Conservation (phyloP, 768 basidiomycete genomes). For the Russula vinacea region DNA sequence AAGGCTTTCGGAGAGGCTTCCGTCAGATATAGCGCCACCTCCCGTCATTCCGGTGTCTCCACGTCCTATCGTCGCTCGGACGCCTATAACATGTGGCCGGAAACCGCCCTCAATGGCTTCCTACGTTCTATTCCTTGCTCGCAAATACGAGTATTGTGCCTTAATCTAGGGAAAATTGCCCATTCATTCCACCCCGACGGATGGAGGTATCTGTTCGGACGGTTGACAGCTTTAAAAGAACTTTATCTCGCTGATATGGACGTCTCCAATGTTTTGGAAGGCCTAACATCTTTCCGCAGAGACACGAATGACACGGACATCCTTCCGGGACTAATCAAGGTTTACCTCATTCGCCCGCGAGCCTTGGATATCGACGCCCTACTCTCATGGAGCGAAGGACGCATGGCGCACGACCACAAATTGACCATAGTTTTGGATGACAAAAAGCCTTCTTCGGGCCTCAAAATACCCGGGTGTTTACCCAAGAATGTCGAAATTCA, state of each 20-base stretch:
- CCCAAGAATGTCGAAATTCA: constrained; percentile 21
- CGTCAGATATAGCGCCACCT: constrained; percentile 27
- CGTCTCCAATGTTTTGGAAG: constrained; percentile 17
- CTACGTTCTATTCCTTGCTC: constrained; percentile 23
- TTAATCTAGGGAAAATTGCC: constrained; percentile 16
- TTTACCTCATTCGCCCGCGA: constrained; percentile 23
- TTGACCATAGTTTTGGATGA: constrained; percentile 19
- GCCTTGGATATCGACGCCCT: constrained; percentile 19
- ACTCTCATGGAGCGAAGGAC: constrained; percentile 16
- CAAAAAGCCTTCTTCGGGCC: background rate
- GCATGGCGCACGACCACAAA: background rate
- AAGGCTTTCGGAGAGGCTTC: constrained; percentile 22
- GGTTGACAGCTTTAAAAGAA: constrained; percentile 19
- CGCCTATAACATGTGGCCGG: constrained; percentile 20
- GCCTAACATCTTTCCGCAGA: background rate
- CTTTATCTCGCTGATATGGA: constrained; percentile 22
- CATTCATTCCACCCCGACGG: constrained; percentile 20
- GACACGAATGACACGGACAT: background rate
- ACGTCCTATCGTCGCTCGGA: constrained; percentile 25
- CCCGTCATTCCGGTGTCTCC: constrained; percentile 27
- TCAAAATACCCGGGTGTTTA: constrained; percentile 7
- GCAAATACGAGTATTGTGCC: constrained; percentile 22
- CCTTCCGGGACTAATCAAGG: constrained; percentile 5
- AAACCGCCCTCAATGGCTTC: constrained; percentile 24
- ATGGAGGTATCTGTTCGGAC: constrained; percentile 24